A percentile compares a stretch with the other conserved stretches of the same genome.
Conservation (phyloP, 1,284 basidiomycete species). For the Hymenochaete sp. region DNA sequence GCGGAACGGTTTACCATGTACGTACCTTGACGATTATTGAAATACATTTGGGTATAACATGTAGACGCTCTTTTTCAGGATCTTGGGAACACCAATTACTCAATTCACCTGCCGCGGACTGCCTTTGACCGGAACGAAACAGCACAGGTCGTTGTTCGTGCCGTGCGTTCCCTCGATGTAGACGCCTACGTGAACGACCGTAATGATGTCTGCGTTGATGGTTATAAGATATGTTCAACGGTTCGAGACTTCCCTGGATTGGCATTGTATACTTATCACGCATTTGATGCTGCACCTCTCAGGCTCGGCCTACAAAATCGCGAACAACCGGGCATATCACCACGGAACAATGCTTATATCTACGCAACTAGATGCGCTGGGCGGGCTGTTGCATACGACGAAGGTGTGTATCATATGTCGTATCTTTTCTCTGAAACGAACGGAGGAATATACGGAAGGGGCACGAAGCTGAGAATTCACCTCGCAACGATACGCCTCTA, state of each 20-base stretch:
- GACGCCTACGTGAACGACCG: constrained; percentile 79
- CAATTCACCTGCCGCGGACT: constrained; percentile 79
- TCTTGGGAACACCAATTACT: constrained; percentile 95
- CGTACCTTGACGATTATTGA: constrained; percentile 25
- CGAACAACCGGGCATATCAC: constrained; percentile 86
- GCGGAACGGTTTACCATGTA: constrained; percentile 98
- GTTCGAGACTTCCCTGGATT: constrained; percentile 7
- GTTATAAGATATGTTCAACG: constrained; percentile 70
- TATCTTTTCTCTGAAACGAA: too few species aligned
- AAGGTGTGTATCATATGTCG: constrained; percentile 51
- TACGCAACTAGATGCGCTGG: constrained; percentile 63
- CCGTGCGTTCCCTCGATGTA: constrained; percentile 68
- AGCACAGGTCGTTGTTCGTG: constrained; percentile 69
- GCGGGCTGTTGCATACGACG: constrained; percentile 60
- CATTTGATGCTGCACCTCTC: constrained; percentile 61
- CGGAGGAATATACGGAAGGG: too few species aligned
- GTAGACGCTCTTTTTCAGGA: constrained; percentile 48
- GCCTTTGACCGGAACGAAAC: constrained; percentile 79
- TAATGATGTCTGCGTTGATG: constrained; percentile 81
- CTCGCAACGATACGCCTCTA: too few species aligned
- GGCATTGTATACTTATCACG: constrained; percentile 17
- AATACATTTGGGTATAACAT: neutral
- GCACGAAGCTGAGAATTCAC: too few species aligned
- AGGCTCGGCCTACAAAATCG: constrained; percentile 96
- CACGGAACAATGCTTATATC: constrained; percentile 99